Evolutionary conservation across 2,329 filamentous ascomycete species (phyloP).

Genomic region (Colletotrichum tabaci): DNA sequence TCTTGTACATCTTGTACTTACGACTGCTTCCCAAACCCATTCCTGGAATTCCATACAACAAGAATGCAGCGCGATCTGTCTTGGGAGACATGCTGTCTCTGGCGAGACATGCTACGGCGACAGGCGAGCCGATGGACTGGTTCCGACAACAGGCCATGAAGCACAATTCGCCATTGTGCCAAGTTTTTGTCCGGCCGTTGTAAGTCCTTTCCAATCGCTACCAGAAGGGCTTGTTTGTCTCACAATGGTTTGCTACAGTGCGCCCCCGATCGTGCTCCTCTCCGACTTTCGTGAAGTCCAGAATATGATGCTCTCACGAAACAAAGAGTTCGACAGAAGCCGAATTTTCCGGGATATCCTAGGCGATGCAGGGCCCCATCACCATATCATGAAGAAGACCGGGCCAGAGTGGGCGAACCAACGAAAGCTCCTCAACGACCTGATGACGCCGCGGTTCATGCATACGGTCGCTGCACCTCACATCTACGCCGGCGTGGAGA

Average conservation of each 20-base stretch:
- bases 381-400: conserved; percentile 52
- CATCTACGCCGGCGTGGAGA: conserved; percentile 48
- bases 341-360: conserved; percentile 27
- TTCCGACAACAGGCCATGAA: conserved; percentile 45
- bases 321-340: conserved; percentile 51
- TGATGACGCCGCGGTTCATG: conserved; percentile 55
- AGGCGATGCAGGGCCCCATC: conserved; percentile 32
- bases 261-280: conserved; percentile 49
- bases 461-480: conserved; percentile 49
- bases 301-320: conserved; percentile 51
- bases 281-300: conserved; percentile 51
- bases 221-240: too few species aligned
- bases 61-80: background rate
- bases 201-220: too few species aligned
- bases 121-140: conserved; percentile 41
- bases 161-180: conserved; percentile 48
- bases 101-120: background rate
- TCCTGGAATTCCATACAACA: conserved; percentile 14
- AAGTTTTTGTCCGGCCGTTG: conserved; percentile 53
- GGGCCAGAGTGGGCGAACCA: conserved; percentile 40
- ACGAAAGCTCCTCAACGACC: conserved; percentile 52
- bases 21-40: conserved; percentile 5
- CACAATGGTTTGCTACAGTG: too few species aligned
- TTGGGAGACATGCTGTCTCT: conserved; percentile 2
- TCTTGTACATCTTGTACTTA: conserved; percentile 7